Evolutionary conservation across 306 rosid genomes (phyloP), one percentile per base, ranked within the genome.

Genomic region (Lotus japonicus): DNA sequence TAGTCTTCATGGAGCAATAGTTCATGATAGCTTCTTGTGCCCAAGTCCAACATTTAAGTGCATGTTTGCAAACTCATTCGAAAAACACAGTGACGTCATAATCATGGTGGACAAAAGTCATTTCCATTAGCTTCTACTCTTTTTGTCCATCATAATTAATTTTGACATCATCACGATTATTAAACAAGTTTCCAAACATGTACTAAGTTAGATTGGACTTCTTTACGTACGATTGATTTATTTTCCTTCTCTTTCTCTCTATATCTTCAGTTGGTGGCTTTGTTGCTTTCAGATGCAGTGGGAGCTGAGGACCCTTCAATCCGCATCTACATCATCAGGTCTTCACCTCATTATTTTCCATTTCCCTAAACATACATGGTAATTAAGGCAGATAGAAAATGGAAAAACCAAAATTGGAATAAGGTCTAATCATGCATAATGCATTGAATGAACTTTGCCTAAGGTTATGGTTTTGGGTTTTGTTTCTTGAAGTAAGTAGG

Each of bases 361-460:
- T 58, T 75, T 39, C 72, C 65, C 7, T 12, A 14, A 71, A 3
- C 26, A 68, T n/a, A 49, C 48, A 68, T 31, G 36, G 36, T 31
- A 31, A 31, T 64, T 38, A 28, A 48, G 28, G 49, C n/a, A 41
- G 15, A 38, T 17, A 36, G 58, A 9, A 53, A 19, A 31, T 48
- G 65, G 10, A 55, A 59, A 72, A 62, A 41, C 73, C 62, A 46
- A 2, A 80, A 58, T 36, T 62, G n/a, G 75, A 76, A 70, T 57
- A 57, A 18, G 42, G 57, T 48, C 13, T 7, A 76, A 60, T 44
- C 11, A 31, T 64, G 66, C 66, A 64, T 9, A 39, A 15, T 66
- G 68, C 26, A 64, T 46, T 76, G 31, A 63, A 72, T 76, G 36
- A 76, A 58, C 43, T 18, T 75, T 81, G 9, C 81, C 63, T 55